phyloP scores from a whole-genome alignment of 2,329 filamentous ascomycete genomes.

The Calycina herbarum region DNA sequence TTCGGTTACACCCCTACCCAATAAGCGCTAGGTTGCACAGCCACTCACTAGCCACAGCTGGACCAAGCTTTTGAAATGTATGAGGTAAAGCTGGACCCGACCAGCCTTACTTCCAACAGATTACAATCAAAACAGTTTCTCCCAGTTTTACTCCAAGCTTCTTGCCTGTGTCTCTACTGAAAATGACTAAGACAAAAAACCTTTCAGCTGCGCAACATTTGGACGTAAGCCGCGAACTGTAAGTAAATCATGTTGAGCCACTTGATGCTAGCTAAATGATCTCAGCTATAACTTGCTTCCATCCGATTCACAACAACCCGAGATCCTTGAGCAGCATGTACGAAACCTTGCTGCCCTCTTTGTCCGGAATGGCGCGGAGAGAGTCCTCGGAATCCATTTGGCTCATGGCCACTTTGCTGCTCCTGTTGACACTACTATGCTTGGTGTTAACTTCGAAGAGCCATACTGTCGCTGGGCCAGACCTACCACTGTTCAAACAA shows the following conservation, averaged over 20 bases:
- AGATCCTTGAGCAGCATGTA: neutral
- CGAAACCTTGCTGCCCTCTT: neutral
- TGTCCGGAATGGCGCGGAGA: neutral
- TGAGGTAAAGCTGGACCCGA: no score
- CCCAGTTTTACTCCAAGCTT: no score
- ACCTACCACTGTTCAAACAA: neutral
- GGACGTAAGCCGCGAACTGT: neutral
- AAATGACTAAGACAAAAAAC: no score
- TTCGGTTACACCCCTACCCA: no score
- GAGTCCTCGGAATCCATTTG: neutral
- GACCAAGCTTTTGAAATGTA: no score
- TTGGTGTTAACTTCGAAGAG: neutral
- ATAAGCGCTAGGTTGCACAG: no score
- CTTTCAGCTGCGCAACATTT: no score
- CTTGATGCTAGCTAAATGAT: neutral
- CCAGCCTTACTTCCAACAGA: no score
- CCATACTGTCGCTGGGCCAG: neutral
- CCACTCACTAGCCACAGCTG: no score
- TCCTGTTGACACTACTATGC: neutral
- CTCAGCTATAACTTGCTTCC: neutral
- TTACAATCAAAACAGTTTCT: no score
- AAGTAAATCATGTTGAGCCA: neutral
- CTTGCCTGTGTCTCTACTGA: no score
- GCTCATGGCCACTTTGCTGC: neutral
- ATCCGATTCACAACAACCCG: neutral